A percentile compares a stretch with the other conserved stretches of the same genome.
Conservation (phyloP, 2,329 filamentous ascomycete genomes). For the Hymenoscyphus salicellus region DNA sequence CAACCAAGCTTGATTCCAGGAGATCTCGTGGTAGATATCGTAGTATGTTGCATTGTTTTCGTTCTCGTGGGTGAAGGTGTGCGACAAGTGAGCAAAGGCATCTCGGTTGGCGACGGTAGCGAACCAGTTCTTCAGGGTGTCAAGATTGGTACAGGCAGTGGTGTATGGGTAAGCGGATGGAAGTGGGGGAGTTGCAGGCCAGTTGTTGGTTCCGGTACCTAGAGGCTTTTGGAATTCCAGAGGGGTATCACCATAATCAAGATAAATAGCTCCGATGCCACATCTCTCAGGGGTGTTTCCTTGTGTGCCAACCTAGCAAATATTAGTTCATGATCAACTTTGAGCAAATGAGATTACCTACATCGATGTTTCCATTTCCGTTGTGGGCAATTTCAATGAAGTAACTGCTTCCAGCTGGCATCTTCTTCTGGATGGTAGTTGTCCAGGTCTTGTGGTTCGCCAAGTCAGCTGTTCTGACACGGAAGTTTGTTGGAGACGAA, state of each 20-base stretch:
- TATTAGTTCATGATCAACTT: neutral
- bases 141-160: constrained; percentile 44
- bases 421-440: constrained; percentile 40
- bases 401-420: constrained; percentile 46
- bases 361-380: constrained; percentile 48
- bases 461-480: constrained; percentile 46
- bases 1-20: constrained; percentile 58
- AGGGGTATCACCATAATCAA: constrained; percentile 41
- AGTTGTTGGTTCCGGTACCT: constrained; percentile 47
- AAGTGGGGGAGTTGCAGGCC: constrained; percentile 42
- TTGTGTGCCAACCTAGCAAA: neutral
- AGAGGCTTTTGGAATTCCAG: constrained; percentile 46
- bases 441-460: constrained; percentile 43
- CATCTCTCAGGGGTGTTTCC: neutral
- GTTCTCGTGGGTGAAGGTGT: constrained; percentile 58
- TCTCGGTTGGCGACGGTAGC: constrained; percentile 44
- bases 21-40: constrained; percentile 55
- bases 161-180: constrained; percentile 17
- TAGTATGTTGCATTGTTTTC: constrained; percentile 57
- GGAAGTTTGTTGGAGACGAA: constrained; percentile 40
- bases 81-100: constrained; percentile 54
- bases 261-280: constrained; percentile 39
- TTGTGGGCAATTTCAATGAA: constrained; percentile 54
- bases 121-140: constrained; percentile 52
- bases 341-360: neutral